These are phyloP conservation scores for Phlebiopsis flavidoalba DNA, from an alignment of 768 basidiomycete species.

Conservation along the genomic window DNA sequence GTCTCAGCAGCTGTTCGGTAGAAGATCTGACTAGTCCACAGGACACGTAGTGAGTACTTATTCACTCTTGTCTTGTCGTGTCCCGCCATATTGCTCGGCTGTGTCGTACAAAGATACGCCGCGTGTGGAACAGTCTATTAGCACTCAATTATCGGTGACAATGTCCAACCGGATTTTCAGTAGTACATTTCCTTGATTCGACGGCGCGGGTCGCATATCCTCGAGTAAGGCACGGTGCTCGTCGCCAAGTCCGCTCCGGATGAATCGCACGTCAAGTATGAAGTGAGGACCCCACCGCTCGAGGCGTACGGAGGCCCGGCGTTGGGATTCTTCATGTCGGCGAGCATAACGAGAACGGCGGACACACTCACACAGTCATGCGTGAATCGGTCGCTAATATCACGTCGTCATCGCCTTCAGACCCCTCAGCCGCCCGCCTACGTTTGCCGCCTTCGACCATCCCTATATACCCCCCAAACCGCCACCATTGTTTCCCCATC, in stretches of 20 bases:
- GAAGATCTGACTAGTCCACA: conserved; percentile 13
- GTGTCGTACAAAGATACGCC: conserved; percentile 4
- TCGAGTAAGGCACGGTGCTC: conserved; percentile 11
- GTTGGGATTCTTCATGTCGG: conserved; percentile 8
- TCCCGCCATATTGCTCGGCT: conserved; percentile 12
- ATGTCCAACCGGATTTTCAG: conserved; percentile 6
- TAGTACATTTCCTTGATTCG: conserved; percentile 2
- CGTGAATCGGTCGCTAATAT: conserved; percentile 22
- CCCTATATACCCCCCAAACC: conserved; percentile 13
- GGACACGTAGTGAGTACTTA: conserved; percentile 11
- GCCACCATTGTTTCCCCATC: conserved; percentile 23
- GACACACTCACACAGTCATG: conserved; percentile 13
- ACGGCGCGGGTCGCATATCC: conserved; percentile 11
- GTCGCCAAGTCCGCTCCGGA: conserved; percentile 8
- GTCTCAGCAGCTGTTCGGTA: conserved; percentile 12
- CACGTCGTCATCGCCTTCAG: conserved; percentile 23
- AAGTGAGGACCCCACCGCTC: conserved; percentile 12
- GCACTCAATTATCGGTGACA: neutral
- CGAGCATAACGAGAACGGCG: conserved; percentile 13
- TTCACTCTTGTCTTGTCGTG: conserved; percentile 1
- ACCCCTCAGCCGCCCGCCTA: conserved; percentile 16
- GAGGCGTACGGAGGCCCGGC: conserved; percentile 10
- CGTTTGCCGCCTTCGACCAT: conserved; percentile 13
- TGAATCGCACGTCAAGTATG: conserved; percentile 11
- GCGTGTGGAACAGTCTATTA: neutral